Base-by-base conservation (phyloP, 1,284 basidiomycete genomes). In the Malassezia obtusa region DNA sequence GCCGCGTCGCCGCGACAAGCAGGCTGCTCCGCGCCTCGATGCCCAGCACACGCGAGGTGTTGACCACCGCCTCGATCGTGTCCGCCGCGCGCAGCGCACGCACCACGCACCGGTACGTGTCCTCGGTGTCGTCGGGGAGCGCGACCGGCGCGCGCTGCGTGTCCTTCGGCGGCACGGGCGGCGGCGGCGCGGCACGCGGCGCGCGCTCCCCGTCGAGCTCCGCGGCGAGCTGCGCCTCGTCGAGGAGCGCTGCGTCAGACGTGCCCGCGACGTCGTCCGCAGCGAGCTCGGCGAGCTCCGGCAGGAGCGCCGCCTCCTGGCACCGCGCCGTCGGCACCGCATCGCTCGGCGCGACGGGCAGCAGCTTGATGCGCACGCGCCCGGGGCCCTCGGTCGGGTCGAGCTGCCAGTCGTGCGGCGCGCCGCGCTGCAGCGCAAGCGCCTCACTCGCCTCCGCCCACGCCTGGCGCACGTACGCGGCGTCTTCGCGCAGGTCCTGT, bases 51-150 rank as follows among this genome's bases (percentile, higher is more conserved):
- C 69, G 54, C 12, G 67, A 60, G 9, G 62, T 64, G 54, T 64
- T 73, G 59, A 67, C 80, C 1, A 89, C 85, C n/a, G 86, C 87
- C 63, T 92, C 87, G 35, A 95, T 89, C 2, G 89, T 80, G 71
- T 96, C 91, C 3, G 87, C 87, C 12, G 85, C 82, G 67, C 91
- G 86, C 21, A 95, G 79, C 0, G 76, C 75, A 37, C 76, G 76
- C 14, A 77, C 67, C 9, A 79, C 77, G 57, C 54, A 75, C 52
- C 75, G 77, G 62, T 71, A 89, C 83, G 77, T 92, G 84, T 70
- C 89, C 15, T 71, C 65, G 38, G 62, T 45, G 10, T 50, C 45
- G n/a, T 76, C 76, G 14, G 71, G 69, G 3, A 68, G 43, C 21
- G 30, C 35, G 6, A 46, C 28, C 17, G 14, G 30, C n/a, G 24